phyloP scores from a whole-genome alignment of 257 asterid genomes.

The Gentiana macrophylla region DNA sequence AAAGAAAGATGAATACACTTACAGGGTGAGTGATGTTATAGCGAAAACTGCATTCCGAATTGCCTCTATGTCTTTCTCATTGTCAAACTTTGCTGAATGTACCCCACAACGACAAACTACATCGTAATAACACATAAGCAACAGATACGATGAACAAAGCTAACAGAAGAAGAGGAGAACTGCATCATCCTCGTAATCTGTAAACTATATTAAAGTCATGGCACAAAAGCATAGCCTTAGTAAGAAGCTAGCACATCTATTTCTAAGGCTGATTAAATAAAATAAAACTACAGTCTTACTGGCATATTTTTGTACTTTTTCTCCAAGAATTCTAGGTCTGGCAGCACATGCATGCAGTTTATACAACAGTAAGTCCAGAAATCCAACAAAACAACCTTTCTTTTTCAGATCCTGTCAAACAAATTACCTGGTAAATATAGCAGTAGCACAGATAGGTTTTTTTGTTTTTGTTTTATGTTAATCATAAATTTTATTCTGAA shows the following conservation, averaged over 20 bases:
- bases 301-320: conserved; percentile 83
- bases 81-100: conserved; percentile 96
- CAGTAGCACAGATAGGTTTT: too few relatives aligned
- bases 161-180: too few relatives aligned
- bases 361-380: conserved; percentile 99
- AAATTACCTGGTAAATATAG: conserved; percentile 1
- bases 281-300: conserved; percentile 29
- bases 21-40: conserved; percentile 90
- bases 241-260: too few relatives aligned
- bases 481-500: too few relatives aligned
- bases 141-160: not conserved
- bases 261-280: too few relatives aligned
- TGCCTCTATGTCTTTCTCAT: conserved; percentile 90
- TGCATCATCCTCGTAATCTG: too few relatives aligned
- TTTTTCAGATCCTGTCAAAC: conserved; percentile 76
- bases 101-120: conserved; percentile 86
- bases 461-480: too few relatives aligned
- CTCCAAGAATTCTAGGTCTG: conserved; percentile 89
- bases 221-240: not conserved
- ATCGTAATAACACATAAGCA: conserved; percentile 14
- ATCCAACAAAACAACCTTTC: conserved; percentile 92
- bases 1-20: conserved; percentile 13
- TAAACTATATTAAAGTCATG: not conserved
- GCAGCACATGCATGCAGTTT: conserved; percentile 97
- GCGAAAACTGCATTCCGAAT: conserved; percentile 94